Evolutionary conservation across 345 rosid genomes (phyloP), one percentile per base, ranked within the genome.

Genomic region (Hibiscus tridactylites): DNA sequence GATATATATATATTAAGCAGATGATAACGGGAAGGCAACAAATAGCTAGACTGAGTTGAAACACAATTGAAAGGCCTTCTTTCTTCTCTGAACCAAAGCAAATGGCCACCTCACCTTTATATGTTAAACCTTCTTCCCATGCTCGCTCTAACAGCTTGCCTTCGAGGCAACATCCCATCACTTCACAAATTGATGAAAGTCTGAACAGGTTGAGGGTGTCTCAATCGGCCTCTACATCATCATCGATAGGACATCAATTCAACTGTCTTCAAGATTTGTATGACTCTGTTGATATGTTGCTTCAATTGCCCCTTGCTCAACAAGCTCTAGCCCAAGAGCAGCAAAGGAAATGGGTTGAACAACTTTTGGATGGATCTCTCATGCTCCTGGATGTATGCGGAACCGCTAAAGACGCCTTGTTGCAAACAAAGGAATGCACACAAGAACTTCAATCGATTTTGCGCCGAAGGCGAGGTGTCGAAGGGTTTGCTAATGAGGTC

Each of bases 311-410:
- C 2, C 60, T 16, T 16, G 15, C 74, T 52, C 76, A 68, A 60
- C 73, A 62, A 12, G 61, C 29, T 33, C 56, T 81, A 6, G 17
- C 76, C 57, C 78, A 78, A 35, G 78, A 72, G 59, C 59, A 68
- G 39, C 42, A 57, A 17, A 56, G 50, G 19, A 7, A 54, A 35
- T 33, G 12, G 37, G 31, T 70, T 12, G 76, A 79, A 8, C 75
- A 72, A 68, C 54, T 74, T 11, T 29, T 79, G 69, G 71, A 80
- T 42, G 73, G 78, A 53, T 76, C 76, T 54, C 71, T 81, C 5
- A 61, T 65, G 73, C 47, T 78, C 49, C 73, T 81, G 2, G 21
- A 52, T n/a, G 57, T n/a, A 6, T 56, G 61, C 53, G 46, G 46
- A 1, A 42, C 11, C 11, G 2, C 46, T 42, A 42, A 42, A 42